Evolutionary conservation across 2,329 filamentous ascomycete species (phyloP).

Genomic region (Colletotrichum sp.): DNA sequence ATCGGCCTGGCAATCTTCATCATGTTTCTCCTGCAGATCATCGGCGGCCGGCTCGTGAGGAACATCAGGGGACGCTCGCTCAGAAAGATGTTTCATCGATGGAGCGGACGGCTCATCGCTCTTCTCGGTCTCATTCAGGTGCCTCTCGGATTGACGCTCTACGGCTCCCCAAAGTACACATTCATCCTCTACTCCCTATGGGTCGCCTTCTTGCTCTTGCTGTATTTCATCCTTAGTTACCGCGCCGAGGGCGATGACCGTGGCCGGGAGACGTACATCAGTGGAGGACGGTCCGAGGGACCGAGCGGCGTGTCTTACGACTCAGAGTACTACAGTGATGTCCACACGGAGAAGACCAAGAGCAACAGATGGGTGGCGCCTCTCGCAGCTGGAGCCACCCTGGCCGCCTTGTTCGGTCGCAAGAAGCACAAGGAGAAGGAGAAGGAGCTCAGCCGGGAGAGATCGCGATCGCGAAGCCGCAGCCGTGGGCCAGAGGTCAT

Average conservation of each 20-base stretch:
- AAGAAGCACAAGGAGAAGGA: conserved; percentile 46
- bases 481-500: conserved; percentile 52
- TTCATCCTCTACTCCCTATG: conserved; percentile 89
- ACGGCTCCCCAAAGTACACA: conserved; percentile 83
- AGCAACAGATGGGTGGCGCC: conserved; percentile 55
- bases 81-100: conserved; percentile 78
- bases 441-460: conserved; percentile 43
- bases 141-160: conserved; percentile 86
- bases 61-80: conserved; percentile 55
- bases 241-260: conserved; percentile 61
- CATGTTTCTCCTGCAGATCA: conserved; percentile 71
- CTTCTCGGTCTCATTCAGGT: conserved; percentile 87
- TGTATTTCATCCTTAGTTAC: conserved; percentile 84
- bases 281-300: conserved; percentile 63
- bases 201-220: conserved; percentile 72
- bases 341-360: conserved; percentile 40
- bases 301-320: conserved; percentile 40
- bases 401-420: conserved; percentile 50
- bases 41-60: conserved; percentile 70
- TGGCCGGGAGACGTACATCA: conserved; percentile 57
- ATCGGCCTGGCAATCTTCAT: conserved; percentile 83
- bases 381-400: conserved; percentile 56
- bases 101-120: conserved; percentile 79
- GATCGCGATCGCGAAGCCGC: conserved; percentile 38
- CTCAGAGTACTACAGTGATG: conserved; percentile 44